phyloP scores from a whole-genome alignment of 2,329 filamentous ascomycete species.

The Sarocladium oryzae region DNA sequence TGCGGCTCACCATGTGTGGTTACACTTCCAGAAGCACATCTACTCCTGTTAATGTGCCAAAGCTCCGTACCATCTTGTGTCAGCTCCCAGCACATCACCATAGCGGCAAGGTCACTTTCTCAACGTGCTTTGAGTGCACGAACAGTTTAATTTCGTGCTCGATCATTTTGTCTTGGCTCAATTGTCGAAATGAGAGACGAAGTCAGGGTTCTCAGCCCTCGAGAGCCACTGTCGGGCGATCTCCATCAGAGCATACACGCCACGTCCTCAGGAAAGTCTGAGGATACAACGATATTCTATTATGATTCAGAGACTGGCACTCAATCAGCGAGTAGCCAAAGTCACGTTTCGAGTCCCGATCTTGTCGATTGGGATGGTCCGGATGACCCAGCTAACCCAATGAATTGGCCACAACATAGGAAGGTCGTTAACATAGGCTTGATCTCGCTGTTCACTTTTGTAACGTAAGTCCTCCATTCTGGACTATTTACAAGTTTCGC shows the following conservation, averaged over 20 bases:
- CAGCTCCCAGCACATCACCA: too few relatives aligned
- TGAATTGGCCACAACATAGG: conserved; percentile 56
- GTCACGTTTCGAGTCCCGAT: background rate
- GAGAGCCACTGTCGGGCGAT: too few relatives aligned
- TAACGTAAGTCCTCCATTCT: conserved; percentile 6
- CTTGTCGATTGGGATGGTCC: conserved; percentile 52
- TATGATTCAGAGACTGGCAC: background rate
- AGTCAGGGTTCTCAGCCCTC: background rate
- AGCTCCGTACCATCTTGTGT: too few relatives aligned
- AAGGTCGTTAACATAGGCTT: conserved; percentile 25
- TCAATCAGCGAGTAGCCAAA: background rate
- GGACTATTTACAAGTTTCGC: background rate
- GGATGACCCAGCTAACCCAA: conserved; percentile 57
- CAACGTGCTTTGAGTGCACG: too few relatives aligned
- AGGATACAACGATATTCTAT: background rate
- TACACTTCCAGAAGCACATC: too few relatives aligned
- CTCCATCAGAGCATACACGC: too few relatives aligned
- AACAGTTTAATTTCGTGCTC: too few relatives aligned
- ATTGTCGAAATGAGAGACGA: background rate
- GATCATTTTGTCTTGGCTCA: background rate
- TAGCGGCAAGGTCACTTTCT: too few relatives aligned
- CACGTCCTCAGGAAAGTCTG: background rate
- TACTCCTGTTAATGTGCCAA: too few relatives aligned
- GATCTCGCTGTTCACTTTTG: conserved; percentile 25
- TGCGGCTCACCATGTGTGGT: too few relatives aligned